These are phyloP conservation scores for Lepiota brunneoincarnata DNA, from an alignment of 768 basidiomycete genomes.

Conservation along the genomic window DNA sequence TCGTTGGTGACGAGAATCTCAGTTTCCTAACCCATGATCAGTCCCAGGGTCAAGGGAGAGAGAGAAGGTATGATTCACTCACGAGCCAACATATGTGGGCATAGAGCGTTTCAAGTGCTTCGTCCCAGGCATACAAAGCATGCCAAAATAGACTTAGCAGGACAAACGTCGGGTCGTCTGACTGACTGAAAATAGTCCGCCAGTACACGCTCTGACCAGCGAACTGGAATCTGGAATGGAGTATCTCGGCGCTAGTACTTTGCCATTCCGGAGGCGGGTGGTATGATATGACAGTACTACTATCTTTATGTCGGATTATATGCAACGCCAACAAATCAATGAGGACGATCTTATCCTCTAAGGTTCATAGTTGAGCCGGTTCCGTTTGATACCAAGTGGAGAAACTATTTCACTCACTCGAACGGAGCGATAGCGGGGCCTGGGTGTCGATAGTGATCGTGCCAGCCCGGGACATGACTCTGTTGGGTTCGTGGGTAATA, in stretches of 20 bases:
- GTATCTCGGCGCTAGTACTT: conserved; percentile 33
- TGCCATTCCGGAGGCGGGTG: conserved; percentile 32
- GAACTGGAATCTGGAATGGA: conserved; percentile 31
- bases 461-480: conserved; percentile 9
- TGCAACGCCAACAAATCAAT: conserved; percentile 44
- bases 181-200: conserved; percentile 37
- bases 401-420: conserved; percentile 14
- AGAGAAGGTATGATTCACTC: conserved; percentile 16
- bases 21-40: conserved; percentile 32
- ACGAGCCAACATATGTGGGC: conserved; percentile 48
- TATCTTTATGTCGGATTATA: conserved; percentile 33
- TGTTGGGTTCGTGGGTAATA: neutral
- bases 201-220: conserved; percentile 45
- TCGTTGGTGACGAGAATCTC: conserved; percentile 34
- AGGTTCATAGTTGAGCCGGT: neutral
- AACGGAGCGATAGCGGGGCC: conserved; percentile 27
- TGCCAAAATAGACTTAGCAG: conserved; percentile 57
- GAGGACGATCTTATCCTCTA: conserved; percentile 30
- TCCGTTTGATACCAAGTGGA: neutral
- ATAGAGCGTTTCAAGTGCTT: conserved; percentile 53
- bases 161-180: conserved; percentile 54
- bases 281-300: conserved; percentile 46
- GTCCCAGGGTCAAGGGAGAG: neutral
- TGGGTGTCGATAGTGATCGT: conserved; percentile 32
- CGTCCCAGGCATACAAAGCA: conserved; percentile 61